Percentiles rank a stretch among this genome's conserved stretches.
These are phyloP conservation scores for Melampsora medusae DNA, from an alignment of 1,284 basidiomycete species.

Conservation along the genomic window DNA sequence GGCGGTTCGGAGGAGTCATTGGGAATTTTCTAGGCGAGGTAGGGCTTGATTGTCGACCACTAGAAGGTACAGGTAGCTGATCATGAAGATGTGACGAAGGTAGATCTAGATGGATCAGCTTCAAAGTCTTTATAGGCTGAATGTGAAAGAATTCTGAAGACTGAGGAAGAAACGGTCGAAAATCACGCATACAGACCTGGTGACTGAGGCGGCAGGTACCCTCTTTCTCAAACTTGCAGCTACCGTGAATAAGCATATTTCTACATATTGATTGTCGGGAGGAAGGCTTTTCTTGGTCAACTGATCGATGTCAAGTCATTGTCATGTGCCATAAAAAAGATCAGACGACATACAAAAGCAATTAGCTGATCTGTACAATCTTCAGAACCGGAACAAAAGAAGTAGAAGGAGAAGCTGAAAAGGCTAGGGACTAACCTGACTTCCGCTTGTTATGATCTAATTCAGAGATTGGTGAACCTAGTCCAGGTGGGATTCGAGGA, in stretches of 20 bases:
- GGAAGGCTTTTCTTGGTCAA: background rate
- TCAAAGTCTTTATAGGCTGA: background rate
- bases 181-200: slow-evolving; percentile 15
- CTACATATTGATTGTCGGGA: background rate
- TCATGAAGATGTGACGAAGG: background rate
- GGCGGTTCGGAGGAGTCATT: slow-evolving; percentile 19
- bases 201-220: slow-evolving; percentile 20
- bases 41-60: slow-evolving; percentile 40
- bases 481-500: slow-evolving; percentile 15
- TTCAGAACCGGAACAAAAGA: background rate
- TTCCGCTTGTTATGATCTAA: background rate
- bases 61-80: slow-evolving; percentile 7
- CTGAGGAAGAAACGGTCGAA: background rate
- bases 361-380: background rate
- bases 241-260: slow-evolving; percentile 5
- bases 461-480: slow-evolving; percentile 18
- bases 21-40: slow-evolving; percentile 40
- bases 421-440: background rate
- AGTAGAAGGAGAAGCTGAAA: background rate
- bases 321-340: background rate
- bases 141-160: no score
- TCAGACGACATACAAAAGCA: background rate
- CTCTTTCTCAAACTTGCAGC: slow-evolving; percentile 18
- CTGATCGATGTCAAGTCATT: background rate
- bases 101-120: background rate